phyloP scores from a whole-genome alignment of 192 early-diverging fungal genomes.

The Coemansia umbellata region DNA sequence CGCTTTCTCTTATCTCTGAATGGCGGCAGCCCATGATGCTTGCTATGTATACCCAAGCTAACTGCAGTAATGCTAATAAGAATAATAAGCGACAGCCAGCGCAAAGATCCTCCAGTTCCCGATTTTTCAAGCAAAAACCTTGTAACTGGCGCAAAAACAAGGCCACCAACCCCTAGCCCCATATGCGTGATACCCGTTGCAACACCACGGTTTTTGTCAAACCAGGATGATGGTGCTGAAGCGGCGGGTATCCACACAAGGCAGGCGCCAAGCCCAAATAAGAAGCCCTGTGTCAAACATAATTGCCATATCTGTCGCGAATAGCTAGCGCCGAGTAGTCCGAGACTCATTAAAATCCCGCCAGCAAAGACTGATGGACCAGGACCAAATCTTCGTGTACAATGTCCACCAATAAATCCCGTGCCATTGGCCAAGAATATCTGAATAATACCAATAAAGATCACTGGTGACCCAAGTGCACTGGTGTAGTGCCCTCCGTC shows the following conservation, averaged over 20 bases:
- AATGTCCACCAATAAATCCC: conserved; percentile 31
- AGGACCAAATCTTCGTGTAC: conserved; percentile 38
- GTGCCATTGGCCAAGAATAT: conserved; percentile 46
- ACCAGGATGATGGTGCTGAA: conserved; percentile 64
- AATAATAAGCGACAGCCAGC: conserved; percentile 41
- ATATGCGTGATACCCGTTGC: conserved; percentile 67
- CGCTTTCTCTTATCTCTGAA: neutral
- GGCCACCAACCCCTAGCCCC: conserved; percentile 63
- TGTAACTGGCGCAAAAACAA: conserved; percentile 57
- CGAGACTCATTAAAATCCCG: conserved; percentile 49
- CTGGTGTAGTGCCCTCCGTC: conserved; percentile 17
- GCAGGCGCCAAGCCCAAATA: conserved; percentile 61
- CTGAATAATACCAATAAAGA: conserved; percentile 43
- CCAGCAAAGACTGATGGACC: conserved; percentile 44
- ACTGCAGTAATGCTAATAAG: conserved; percentile 28
- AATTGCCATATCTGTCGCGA: conserved; percentile 61
- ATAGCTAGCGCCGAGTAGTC: conserved; percentile 59
- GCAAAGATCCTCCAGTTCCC: conserved; percentile 37
- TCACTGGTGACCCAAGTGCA: conserved; percentile 36
- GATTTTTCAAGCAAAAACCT: conserved; percentile 41
- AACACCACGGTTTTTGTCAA: conserved; percentile 54
- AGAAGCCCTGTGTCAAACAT: conserved; percentile 60
- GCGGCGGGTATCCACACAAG: conserved; percentile 61
- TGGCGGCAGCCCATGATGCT: conserved; percentile 11
- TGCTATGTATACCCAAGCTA: conserved; percentile 44